These are phyloP conservation scores for Flaveria brownii DNA, from an alignment of 129 eudicot species.

Conservation along the genomic window DNA sequence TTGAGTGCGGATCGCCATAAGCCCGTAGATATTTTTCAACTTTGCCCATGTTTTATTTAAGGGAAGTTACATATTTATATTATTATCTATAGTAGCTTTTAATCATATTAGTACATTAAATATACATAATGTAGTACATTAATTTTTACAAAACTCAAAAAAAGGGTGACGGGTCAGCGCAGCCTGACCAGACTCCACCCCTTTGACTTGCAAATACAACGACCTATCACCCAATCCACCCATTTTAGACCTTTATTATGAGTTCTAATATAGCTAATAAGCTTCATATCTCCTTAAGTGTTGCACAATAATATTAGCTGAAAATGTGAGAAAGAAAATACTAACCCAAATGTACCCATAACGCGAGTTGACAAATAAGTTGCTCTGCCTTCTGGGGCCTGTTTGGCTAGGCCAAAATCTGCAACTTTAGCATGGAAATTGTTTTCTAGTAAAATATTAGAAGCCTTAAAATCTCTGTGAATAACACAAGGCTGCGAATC, in stretches of 20 bases:
- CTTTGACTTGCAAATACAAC: not conserved
- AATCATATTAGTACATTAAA: not conserved
- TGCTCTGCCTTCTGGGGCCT: conserved; percentile 93
- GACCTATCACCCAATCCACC: not conserved
- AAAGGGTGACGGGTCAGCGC: not conserved
- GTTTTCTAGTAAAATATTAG: conserved; percentile 88
- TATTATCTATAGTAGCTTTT: too few species aligned
- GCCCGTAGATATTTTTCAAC: not conserved
- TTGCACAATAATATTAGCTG: not conserved
- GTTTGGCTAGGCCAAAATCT: conserved; percentile 96
- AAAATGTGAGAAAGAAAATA: conserved; percentile 10
- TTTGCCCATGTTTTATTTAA: not conserved
- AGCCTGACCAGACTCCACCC: not conserved
- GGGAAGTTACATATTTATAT: too few species aligned
- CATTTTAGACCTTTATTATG: not conserved
- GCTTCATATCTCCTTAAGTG: not conserved
- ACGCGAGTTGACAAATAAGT: conserved; percentile 93
- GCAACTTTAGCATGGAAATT: conserved; percentile 92
- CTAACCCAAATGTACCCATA: conserved; percentile 99
- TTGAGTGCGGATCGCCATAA: not conserved
- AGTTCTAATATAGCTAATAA: not conserved
- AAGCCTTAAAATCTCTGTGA: conserved; percentile 96
- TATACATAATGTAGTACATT: not conserved
- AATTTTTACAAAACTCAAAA: not conserved
- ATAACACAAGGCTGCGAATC: conserved; percentile 97